phyloP scores from a whole-genome alignment of 345 rosid species.

The Hibiscus syriacus region DNA sequence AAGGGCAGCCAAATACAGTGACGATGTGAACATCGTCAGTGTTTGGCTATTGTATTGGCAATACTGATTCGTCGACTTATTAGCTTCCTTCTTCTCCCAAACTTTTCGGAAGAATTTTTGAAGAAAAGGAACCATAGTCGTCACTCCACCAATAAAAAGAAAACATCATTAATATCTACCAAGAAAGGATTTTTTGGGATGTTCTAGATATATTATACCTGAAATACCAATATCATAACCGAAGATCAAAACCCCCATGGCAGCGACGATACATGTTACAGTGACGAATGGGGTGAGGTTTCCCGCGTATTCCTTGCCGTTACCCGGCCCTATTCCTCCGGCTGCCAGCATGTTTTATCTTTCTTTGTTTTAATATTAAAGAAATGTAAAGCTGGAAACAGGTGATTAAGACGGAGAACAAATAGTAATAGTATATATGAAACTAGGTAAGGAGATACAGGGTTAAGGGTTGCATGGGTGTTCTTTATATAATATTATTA shows the following conservation, averaged over 20 bases:
- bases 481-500: no score
- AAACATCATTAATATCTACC: no score
- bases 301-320: slow-evolving; percentile 66
- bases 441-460: no score
- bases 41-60: slow-evolving; percentile 66
- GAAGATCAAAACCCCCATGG: slow-evolving; percentile 96
- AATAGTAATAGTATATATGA: no score
- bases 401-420: no score
- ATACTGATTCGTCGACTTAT: slow-evolving; percentile 51
- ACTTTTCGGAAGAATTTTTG: slow-evolving; percentile 67
- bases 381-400: neutral
- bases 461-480: no score
- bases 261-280: slow-evolving; percentile 77
- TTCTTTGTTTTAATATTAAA: neutral
- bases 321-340: slow-evolving; percentile 42
- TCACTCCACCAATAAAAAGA: slow-evolving; percentile 99
- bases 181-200: no score
- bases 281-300: slow-evolving; percentile 69
- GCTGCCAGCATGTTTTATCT: slow-evolving; percentile 35
- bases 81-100: slow-evolving; percentile 35
- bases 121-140: slow-evolving; percentile 72
- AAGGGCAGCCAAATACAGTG: slow-evolving; percentile 82
- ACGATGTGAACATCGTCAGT: slow-evolving; percentile 87
- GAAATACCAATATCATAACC: slow-evolving; percentile 96
- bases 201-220: no score